Evolutionary conservation across 768 basidiomycete genomes (phyloP).

Genomic region (Pleurotus eryngii): DNA sequence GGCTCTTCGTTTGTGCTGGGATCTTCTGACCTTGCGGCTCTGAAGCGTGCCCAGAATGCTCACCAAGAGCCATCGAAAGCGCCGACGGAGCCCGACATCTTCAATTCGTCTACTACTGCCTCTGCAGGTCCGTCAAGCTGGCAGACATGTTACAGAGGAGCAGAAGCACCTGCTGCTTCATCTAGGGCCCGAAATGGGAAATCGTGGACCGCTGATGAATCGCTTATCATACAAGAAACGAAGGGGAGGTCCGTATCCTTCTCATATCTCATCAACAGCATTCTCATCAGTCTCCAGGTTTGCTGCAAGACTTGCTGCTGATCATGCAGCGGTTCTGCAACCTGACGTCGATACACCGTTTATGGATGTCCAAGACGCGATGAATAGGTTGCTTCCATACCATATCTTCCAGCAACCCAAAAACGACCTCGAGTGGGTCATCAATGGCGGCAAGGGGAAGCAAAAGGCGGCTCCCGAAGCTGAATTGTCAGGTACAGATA

Average conservation of each 20-base stretch:
- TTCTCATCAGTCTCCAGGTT: constrained; percentile 35
- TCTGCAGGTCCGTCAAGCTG: constrained; percentile 27
- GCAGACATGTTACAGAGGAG: constrained; percentile 13
- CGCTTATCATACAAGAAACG: constrained; percentile 41
- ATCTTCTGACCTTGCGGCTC: constrained; percentile 20
- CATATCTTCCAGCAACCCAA: constrained; percentile 76
- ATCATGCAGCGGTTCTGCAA: constrained; percentile 57
- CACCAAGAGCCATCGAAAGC: constrained; percentile 14
- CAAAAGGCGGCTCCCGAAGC: constrained; percentile 42
- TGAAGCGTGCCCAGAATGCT: constrained; percentile 15
- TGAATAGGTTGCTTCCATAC: constrained; percentile 74
- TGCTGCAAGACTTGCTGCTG: constrained; percentile 50
- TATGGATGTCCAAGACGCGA: constrained; percentile 53
- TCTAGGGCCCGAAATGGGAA: constrained; percentile 25
- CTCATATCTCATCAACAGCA: neutral
- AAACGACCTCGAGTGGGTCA: constrained; percentile 49
- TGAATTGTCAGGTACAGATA: constrained; percentile 14
- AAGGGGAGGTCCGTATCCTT: constrained; percentile 42
- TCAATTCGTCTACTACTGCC: constrained; percentile 15
- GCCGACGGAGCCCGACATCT: constrained; percentile 21
- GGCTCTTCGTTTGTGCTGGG: constrained; percentile 28
- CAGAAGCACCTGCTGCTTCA: neutral
- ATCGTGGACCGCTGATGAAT: constrained; percentile 49
- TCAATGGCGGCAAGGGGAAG: constrained; percentile 50
- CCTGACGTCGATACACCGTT: constrained; percentile 76